phyloP scores from a whole-genome alignment of 441 rosid species.

The Brassica balearica region DNA sequence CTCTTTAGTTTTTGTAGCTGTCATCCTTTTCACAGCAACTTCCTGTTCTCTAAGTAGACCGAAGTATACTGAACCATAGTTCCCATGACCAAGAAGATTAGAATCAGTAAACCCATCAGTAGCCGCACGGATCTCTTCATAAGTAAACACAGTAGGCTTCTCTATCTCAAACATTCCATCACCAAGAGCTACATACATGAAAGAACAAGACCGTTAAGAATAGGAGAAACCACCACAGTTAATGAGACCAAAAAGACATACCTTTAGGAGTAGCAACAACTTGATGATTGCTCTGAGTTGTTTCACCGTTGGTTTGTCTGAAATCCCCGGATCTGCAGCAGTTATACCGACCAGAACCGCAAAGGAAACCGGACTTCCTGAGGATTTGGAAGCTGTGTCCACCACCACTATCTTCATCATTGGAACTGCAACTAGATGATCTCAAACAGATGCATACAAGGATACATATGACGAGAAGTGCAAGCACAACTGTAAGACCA shows the following conservation, averaged over 20 bases:
- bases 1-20: constrained; percentile 93
- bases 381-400: constrained; percentile 86
- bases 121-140: constrained; percentile 73
- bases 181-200: constrained; percentile 59
- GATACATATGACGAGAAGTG: constrained; percentile 57
- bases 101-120: constrained; percentile 89
- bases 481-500: constrained; percentile 73
- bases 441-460: constrained; percentile 63
- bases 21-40: constrained; percentile 93
- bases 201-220: constrained; percentile 7
- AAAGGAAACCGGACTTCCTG: constrained; percentile 82
- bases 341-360: constrained; percentile 83
- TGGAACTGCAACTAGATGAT: constrained; percentile 60
- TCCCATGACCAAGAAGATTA: constrained; percentile 92
- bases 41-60: constrained; percentile 89
- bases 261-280: constrained; percentile 78
- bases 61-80: constrained; percentile 86
- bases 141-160: constrained; percentile 83
- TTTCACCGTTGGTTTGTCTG: constrained; percentile 69
- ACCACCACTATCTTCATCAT: constrained; percentile 52
- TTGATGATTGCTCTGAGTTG: constrained; percentile 49
- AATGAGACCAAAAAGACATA: constrained; percentile 27
- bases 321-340: constrained; percentile 76
- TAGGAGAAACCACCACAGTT: constrained; percentile 3
- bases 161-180: constrained; percentile 77